Base-by-base conservation (phyloP, 2,329 filamentous ascomycete species). In the Colletotrichum sp. region DNA sequence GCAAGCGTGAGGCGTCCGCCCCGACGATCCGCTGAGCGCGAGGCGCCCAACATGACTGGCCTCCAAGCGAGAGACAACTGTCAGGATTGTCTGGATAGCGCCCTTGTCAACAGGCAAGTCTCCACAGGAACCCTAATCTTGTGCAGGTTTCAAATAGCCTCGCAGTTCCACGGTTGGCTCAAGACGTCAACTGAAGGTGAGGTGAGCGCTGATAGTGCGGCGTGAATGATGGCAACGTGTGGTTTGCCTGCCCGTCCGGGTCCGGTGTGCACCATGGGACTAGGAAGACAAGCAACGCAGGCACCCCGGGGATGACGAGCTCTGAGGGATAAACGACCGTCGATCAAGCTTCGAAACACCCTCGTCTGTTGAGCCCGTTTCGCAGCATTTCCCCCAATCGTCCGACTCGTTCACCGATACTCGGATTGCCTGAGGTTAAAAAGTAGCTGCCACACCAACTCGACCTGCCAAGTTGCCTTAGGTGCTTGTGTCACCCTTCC, bases 21-120 rank as follows among this genome's bases (percentile, higher is more conserved):
- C 66, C 43, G 56, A 28, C 43, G 69, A 64, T 52, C 58, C 26
- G 26, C 32, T 24, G 21, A 52, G 18, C 34, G 63, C 28, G 58
- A 75, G 73, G 73, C 69, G 63, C 58, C 63, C 24, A 26, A 63
- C 63, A 59, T 69, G 69, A 69, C 56, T 69, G 67, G 67, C 24
- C 34, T 28, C 36, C 36, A 62, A 30, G 12, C 67, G 21, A 62
- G 58, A 65, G 36, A 32, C 58, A 62, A 32, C 28, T n/a, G 58
- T 62, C 58, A 21, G n/a, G 24, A 61, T 32, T 61, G 26, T 30
- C 58, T 18, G 58, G 18, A 30, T 32, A 14, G 32, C 28, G 55
- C 55, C 43, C 43, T 52, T 52, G 43, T 58, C 24, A 36, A 63
- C 59, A 12, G 59, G n/a, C 59, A 34, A 16, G 26, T 38, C 61